Percentiles rank a stretch among this genome's conserved stretches.
Evolutionary conservation across 306 rosid genomes (phyloP).

Genomic region (Rubus idaeus): DNA sequence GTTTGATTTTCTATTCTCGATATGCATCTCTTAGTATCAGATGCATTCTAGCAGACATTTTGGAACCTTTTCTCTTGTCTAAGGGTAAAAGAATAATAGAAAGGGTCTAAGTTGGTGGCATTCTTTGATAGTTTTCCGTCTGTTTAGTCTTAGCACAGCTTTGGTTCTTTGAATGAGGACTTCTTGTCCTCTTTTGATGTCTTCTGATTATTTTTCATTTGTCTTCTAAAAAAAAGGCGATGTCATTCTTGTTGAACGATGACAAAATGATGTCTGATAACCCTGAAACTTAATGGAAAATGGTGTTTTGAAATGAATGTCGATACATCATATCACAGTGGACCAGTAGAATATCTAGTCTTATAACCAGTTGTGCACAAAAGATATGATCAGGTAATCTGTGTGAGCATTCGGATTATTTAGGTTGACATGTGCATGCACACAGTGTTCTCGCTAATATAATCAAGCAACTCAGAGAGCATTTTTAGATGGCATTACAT

Average conservation of each 20-base stretch:
- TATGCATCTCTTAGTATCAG: not conserved
- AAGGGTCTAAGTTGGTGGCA: not conserved
- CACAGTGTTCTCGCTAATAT: not conserved
- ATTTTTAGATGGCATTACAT: not conserved
- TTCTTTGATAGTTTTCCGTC: not conserved
- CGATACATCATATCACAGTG: slow-evolving; percentile 1
- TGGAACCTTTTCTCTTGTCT: not conserved
- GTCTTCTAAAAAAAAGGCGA: not conserved
- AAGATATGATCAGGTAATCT: not conserved
- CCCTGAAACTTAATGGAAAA: not conserved
- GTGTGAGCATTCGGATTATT: not conserved
- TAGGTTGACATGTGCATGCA: not conserved
- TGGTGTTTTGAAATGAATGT: not conserved
- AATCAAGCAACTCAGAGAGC: not conserved
- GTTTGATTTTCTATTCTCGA: slow-evolving; percentile 12
- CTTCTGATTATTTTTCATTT: not conserved
- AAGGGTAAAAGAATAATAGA: not conserved
- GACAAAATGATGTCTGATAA: not conserved
- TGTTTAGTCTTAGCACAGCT: not conserved
- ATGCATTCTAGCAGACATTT: not conserved
- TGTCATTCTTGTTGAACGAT: not conserved
- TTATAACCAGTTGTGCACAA: not conserved
- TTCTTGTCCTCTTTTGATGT: not conserved
- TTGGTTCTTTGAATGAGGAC: not conserved
- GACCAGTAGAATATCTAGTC: not conserved